These are phyloP conservation scores for Chimonanthus salicifolius DNA, from an alignment of 164 flowering plant genomes.

Conservation along the genomic window DNA sequence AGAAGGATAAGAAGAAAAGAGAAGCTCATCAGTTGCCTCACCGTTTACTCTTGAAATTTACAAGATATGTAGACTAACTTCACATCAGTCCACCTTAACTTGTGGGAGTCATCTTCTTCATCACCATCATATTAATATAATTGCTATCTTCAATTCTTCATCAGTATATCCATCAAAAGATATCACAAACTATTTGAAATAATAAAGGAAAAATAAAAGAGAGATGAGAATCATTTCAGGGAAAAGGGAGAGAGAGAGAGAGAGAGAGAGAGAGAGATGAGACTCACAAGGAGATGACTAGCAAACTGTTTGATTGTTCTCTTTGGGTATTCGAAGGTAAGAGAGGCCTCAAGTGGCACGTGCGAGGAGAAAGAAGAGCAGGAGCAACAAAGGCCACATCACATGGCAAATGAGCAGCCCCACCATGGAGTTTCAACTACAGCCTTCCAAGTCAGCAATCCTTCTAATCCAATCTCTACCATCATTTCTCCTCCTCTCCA, in stretches of 20 bases:
- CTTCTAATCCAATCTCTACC: slow-evolving; percentile 65
- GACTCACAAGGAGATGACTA: background rate
- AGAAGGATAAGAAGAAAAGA: background rate
- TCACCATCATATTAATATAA: background rate
- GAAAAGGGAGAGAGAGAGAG: background rate
- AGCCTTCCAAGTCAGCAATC: slow-evolving; percentile 69
- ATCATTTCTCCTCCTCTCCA: slow-evolving; percentile 65
- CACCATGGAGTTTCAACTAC: slow-evolving; percentile 34
- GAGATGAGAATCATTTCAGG: background rate
- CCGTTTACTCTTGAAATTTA: background rate
- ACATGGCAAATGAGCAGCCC: slow-evolving; percentile 21
- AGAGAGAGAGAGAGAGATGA: background rate
- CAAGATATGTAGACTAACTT: background rate
- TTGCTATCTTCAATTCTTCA: background rate
- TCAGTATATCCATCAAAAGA: background rate
- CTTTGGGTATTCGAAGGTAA: slow-evolving; percentile 24
- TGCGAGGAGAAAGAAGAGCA: slow-evolving; percentile 38
- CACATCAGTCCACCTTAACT: background rate
- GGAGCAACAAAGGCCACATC: slow-evolving; percentile 25
- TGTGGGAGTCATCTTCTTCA: background rate
- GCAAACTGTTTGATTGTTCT: slow-evolving; percentile 14
- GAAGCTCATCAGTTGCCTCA: background rate
- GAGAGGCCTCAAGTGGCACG: slow-evolving; percentile 32
- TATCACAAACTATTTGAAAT: background rate
- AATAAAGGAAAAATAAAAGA: background rate